Conservation (phyloP, 1,284 basidiomycete species). For the Ustilago shanxiensis region DNA sequence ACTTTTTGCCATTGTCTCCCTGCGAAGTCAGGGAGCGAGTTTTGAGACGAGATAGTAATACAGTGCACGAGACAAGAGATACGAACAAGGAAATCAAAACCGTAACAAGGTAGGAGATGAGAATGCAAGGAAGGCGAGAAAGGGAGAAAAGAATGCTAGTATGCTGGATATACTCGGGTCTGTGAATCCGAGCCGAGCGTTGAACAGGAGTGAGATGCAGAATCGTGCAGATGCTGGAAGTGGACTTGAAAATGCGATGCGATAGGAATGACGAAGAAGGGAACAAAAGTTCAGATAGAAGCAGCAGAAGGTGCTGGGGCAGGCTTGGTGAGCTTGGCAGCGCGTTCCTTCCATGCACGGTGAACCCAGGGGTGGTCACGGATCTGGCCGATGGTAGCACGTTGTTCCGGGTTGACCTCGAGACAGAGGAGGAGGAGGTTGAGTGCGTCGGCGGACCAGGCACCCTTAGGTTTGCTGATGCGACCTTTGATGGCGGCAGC, state of each 20-base stretch:
- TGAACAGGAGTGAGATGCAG: constrained; percentile 11
- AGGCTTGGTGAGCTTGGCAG: constrained; percentile 28
- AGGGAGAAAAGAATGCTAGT: constrained; percentile 5
- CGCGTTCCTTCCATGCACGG: constrained; percentile 56
- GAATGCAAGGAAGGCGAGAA: constrained; percentile 1
- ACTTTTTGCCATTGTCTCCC: not conserved
- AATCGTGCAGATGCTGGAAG: constrained; percentile 12
- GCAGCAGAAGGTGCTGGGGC: not conserved
- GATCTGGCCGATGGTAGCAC: constrained; percentile 81
- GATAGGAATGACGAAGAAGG: not conserved
- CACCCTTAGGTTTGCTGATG: constrained; percentile 65
- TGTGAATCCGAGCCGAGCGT: not conserved
- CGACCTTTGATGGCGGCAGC: constrained; percentile 76
- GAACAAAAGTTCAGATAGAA: not conserved
- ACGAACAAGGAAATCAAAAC: not conserved
- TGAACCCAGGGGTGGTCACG: constrained; percentile 80
- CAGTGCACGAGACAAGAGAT: constrained; percentile 23
- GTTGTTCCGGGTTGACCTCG: constrained; percentile 77
- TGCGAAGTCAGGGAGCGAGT: constrained; percentile 5
- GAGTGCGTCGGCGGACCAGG: constrained; percentile 68
- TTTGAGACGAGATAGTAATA: constrained; percentile 18
- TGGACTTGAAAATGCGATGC: constrained; percentile 4
- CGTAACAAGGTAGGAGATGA: constrained; percentile 2
- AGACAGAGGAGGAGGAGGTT: constrained; percentile 81
- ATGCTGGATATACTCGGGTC: not conserved